Base-by-base conservation (phyloP, 2,329 filamentous ascomycete genomes). In the Meredithiella fracta region DNA sequence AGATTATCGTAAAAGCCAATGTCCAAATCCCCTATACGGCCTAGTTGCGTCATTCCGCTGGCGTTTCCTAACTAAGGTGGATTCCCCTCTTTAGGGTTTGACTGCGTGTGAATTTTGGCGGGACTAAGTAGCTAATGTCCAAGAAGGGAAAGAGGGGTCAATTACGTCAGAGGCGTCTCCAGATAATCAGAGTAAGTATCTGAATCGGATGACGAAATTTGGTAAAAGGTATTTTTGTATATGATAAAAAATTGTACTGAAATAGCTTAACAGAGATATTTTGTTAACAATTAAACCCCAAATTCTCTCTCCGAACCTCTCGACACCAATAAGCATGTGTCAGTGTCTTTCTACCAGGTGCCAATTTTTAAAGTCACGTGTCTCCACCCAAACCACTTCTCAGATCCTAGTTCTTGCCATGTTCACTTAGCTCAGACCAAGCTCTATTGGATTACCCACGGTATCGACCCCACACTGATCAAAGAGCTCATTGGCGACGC, bases 41-140 rank as follows among this genome's bases (percentile, higher is more conserved):
- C 14, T n/a, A 15, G 47, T 42, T 17, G 23, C 17, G 49, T 42
- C 25, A 25, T 47, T 31, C 38, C 34, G 8, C 26, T 51, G 14
- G 40, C 23, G n/a, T 29, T 47, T 42, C 17, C 37, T 34, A 29
- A 17, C 44, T 49, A 22, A 26, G 4, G 20, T 31, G 22, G 6
- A n/a, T 20, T 38, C 40, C 29, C 11, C 29, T 5, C 11, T 34
- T 34, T n/a, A 29, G 52, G 15, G 53, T 22, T 34, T 47, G 42
- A 51, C 37, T 31, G 37, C 34, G 56, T 58, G 56, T 51, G 44
- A 54, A 58, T 58, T 40, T 58, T 17, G 20, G 50, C 44, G 51
- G 56, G 51, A 51, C 56, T 37, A 26, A 17, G 20, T 53, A 53
- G 23, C 25, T 42, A 50, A 22, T 54, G 22, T 22, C 37, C 11